Evolutionary conservation across 352 stramenopile species (phyloP).

Genomic region (Phytophthora colocasiae): DNA sequence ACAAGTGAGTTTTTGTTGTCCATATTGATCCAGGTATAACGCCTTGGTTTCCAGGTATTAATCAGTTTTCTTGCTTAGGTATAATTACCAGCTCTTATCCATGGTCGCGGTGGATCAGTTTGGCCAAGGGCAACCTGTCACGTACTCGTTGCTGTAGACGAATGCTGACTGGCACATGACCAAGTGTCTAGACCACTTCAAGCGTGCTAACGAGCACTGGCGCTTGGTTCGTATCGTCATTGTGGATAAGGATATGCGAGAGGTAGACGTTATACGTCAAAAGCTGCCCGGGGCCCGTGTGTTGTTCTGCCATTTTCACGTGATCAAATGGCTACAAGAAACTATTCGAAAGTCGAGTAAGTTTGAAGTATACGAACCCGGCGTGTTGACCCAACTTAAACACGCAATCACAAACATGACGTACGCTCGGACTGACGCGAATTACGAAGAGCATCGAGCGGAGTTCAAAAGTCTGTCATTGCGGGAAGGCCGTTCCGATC

Average conservation of each 20-base stretch:
- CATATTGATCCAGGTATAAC: too few relatives aligned
- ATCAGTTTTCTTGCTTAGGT: too few relatives aligned
- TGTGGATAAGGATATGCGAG: conserved; percentile 15
- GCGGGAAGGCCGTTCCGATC: not conserved
- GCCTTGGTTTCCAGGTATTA: too few relatives aligned
- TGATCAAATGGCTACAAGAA: conserved; percentile 3
- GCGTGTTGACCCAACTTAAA: not conserved
- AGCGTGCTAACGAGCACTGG: conserved; percentile 9
- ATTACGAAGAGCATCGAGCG: not conserved
- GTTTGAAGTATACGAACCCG: not conserved
- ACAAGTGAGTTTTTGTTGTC: too few relatives aligned
- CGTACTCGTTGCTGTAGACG: conserved; percentile 11
- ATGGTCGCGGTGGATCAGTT: conserved; percentile 15
- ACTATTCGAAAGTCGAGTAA: not conserved
- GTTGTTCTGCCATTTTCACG: conserved; percentile 1
- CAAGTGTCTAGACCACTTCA: conserved; percentile 9
- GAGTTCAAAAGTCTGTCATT: not conserved
- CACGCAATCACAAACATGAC: not conserved
- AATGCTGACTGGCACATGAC: conserved; percentile 13
- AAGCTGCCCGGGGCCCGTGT: not conserved
- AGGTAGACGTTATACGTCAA: conserved; percentile 1
- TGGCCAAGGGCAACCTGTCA: conserved; percentile 6
- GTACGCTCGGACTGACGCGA: not conserved
- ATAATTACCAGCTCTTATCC: not conserved
- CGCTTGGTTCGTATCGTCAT: conserved; percentile 9